phyloP scores from a whole-genome alignment of 208 protist genomes.

The Tritrichomonas musculus region DNA sequence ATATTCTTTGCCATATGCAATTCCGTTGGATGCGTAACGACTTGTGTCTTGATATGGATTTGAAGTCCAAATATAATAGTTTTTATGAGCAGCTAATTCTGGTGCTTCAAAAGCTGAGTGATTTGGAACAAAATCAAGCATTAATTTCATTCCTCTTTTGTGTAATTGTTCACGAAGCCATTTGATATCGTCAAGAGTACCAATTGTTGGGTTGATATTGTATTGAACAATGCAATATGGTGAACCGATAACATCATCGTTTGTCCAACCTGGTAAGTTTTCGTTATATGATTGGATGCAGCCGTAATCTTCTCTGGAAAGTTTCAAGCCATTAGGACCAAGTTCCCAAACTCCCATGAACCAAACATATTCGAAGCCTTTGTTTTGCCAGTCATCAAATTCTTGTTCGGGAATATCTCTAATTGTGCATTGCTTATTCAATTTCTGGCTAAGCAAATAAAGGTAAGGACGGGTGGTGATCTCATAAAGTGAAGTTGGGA shows the following conservation, averaged over 20 bases:
- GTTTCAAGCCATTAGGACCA: neutral
- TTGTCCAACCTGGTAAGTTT: constrained; percentile 36
- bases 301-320: neutral
- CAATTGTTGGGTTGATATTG: constrained; percentile 22
- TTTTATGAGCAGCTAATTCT: neutral
- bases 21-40: neutral
- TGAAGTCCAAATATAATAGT: neutral
- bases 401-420: constrained; percentile 36
- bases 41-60: neutral
- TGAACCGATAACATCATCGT: constrained; percentile 43
- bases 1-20: constrained; percentile 20
- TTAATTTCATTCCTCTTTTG: constrained; percentile 37
- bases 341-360: constrained; percentile 40
- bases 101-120: constrained; percentile 33
- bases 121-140: constrained; percentile 43
- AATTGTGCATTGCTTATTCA: neutral
- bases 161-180: constrained; percentile 25
- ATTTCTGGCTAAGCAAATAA: neutral
- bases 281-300: neutral
- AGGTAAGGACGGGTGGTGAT: constrained; percentile 37
- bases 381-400: constrained; percentile 5
- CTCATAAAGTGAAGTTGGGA: too few relatives aligned
- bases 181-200: constrained; percentile 23
- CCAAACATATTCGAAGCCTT: constrained; percentile 29
- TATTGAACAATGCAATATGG: constrained; percentile 36